A percentile compares a stretch with the other conserved stretches of the same genome.
Conservation (phyloP, 2,329 filamentous ascomycete genomes). For the Aquanectria penicillioides region DNA sequence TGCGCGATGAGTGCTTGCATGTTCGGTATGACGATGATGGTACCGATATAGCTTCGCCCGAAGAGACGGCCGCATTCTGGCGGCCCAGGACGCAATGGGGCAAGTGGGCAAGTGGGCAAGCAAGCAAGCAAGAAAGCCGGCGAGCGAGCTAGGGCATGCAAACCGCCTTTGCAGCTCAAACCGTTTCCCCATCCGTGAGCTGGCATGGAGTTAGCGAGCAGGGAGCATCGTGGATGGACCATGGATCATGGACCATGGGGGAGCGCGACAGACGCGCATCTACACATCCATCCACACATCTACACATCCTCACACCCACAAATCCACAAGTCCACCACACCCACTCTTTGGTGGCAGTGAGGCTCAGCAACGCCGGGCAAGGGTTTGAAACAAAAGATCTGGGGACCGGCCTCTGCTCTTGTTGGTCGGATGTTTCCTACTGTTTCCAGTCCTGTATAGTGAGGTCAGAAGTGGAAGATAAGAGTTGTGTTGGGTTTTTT, state of each 20-base stretch:
- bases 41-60: conserved; percentile 2
- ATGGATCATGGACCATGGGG: too few relatives aligned
- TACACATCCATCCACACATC: background rate
- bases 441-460: background rate
- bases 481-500: background rate
- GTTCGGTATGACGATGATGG: background rate
- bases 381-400: conserved; percentile 18
- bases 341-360: conserved; percentile 10
- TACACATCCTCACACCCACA: background rate
- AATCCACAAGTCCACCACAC: background rate
- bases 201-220: conserved; percentile 1
- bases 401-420: background rate
- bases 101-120: background rate
- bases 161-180: conserved; percentile 2
- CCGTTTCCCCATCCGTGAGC: conserved; percentile 13
- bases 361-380: conserved; percentile 13
- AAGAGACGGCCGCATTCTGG: conserved; percentile 7
- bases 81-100: background rate
- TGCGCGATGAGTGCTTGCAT: conserved; percentile 26
- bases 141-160: background rate
- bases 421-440: background rate
- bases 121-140: background rate
- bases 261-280: conserved; percentile 1
- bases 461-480: background rate
- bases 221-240: too few relatives aligned